phyloP scores from a whole-genome alignment of 225 moss, liverwort and hornwort species.

The Rhytidiadelphus loreus region DNA sequence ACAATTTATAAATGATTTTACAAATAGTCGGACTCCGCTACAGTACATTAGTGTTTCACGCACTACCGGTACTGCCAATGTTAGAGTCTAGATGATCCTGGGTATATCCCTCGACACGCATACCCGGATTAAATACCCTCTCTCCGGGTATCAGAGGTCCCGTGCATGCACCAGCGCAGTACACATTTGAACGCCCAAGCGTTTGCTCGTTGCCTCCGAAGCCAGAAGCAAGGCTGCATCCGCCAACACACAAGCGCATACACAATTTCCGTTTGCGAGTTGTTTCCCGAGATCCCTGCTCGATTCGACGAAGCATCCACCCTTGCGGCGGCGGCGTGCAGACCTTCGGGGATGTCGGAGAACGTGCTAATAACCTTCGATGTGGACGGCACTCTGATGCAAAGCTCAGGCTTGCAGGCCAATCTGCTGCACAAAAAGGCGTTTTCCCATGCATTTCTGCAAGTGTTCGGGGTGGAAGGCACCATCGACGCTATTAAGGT shows the following conservation, averaged over 20 bases:
- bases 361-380: conserved; percentile 77
- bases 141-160: neutral
- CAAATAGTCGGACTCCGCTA: neutral
- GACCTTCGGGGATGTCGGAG: conserved; percentile 12
- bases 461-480: conserved; percentile 72
- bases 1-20: neutral
- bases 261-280: neutral
- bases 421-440: conserved; percentile 88
- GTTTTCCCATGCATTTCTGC: conserved; percentile 69
- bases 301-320: neutral
- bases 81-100: neutral
- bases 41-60: too few species aligned
- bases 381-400: conserved; percentile 91
- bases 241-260: too few species aligned
- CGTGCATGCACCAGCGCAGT: neutral
- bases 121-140: neutral
- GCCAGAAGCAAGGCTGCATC: neutral
- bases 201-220: neutral
- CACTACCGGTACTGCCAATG: neutral
- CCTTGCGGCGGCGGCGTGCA: neutral
- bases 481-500: conserved; percentile 81
- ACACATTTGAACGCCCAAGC: neutral
- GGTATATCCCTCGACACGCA: neutral
- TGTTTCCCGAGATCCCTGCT: neutral
- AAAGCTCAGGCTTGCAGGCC: conserved; percentile 55